Base-by-base conservation (phyloP, 306 rosid species). In the Prunus padus region DNA sequence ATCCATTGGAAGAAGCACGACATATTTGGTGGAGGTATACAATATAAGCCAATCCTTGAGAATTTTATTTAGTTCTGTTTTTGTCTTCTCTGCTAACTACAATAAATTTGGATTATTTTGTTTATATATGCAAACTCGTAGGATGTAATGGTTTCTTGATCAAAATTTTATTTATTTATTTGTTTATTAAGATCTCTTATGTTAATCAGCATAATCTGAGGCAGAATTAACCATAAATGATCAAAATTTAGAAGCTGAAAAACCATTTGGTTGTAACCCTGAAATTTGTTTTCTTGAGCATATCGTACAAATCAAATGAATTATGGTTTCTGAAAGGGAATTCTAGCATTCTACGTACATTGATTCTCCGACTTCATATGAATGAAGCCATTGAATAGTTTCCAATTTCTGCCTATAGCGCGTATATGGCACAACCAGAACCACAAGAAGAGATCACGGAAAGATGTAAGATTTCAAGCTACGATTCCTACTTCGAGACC, bases 401-500 rank as follows among this genome's bases (percentile, higher is more conserved):
- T 40, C 7, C 28, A 19, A n/a, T 76, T 57, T 31, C 68, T 70
- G 54, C 4, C 80, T 77, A 57, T 69, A 81, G 83, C 37, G 71
- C 51, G 80, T 64, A 71, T 65, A 94, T 94, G 97, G 93, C 88
- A 0, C 87, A 86, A 69, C 6, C 64, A 59, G 19, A 11, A 54
- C 1, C 57, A 4, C 22, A 52, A 52, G 25, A 82, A 64, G 83
- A 71, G 52, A 62, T 33, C 28, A 79, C 49, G 65, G 72, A 76
- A 75, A 73, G 61, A 40, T 68, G 71, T 51, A 71, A 75, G 16
- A 60, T 81, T 67, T 76, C 87, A 73, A 88, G 88, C 83, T 90
- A 83, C 20, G 97, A 92, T 69, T 70, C 83, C 81, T 95, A 90
- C 78, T 95, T 87, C 20, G 86, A 83, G 76, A 83, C 71, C 61